phyloP scores from a whole-genome alignment of 78 protist species.

The Cavenderia fasciculata region DNA sequence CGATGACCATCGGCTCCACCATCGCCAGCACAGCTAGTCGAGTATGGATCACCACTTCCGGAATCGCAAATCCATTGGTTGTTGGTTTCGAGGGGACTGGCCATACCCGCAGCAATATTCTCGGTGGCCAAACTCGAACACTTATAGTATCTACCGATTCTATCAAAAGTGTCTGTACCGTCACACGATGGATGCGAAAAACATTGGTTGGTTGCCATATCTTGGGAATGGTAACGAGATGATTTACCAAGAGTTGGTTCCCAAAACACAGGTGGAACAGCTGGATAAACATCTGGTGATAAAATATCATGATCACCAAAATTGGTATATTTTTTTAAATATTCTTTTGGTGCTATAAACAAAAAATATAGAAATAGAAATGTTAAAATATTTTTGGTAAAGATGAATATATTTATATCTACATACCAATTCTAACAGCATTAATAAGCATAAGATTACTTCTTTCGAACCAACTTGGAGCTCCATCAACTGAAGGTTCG shows the following conservation, averaged over 20 bases:
- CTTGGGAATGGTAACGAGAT: neutral
- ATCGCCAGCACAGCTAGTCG: slow-evolving; percentile 8
- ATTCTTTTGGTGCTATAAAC: slow-evolving; percentile 12
- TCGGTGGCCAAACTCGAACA: slow-evolving; percentile 33
- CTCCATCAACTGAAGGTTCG: slow-evolving; percentile 28
- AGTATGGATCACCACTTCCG: slow-evolving; percentile 17
- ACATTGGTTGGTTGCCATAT: slow-evolving; percentile 24
- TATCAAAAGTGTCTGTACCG: slow-evolving; percentile 28
- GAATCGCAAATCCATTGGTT: slow-evolving; percentile 69
- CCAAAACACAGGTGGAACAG: slow-evolving; percentile 28
- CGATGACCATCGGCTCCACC: slow-evolving; percentile 22
- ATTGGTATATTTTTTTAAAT: slow-evolving; percentile 16
- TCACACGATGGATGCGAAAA: slow-evolving; percentile 48
- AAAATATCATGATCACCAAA: slow-evolving; percentile 9
- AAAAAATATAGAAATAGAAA: neutral
- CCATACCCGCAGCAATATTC: slow-evolving; percentile 54
- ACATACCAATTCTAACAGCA: slow-evolving; percentile 43
- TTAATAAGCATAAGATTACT: slow-evolving; percentile 33
- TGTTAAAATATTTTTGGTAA: neutral
- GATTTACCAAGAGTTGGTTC: slow-evolving; percentile 19
- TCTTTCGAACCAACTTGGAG: slow-evolving; percentile 45
- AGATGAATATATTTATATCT: neutral
- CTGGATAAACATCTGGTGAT: neutral
- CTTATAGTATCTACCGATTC: slow-evolving; percentile 22
- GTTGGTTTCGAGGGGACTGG: slow-evolving; percentile 23